Evolutionary conservation across 2,329 filamentous ascomycete genomes (phyloP), one percentile per base, ranked within the genome.

Genomic region (Trichoderma harzianum): DNA sequence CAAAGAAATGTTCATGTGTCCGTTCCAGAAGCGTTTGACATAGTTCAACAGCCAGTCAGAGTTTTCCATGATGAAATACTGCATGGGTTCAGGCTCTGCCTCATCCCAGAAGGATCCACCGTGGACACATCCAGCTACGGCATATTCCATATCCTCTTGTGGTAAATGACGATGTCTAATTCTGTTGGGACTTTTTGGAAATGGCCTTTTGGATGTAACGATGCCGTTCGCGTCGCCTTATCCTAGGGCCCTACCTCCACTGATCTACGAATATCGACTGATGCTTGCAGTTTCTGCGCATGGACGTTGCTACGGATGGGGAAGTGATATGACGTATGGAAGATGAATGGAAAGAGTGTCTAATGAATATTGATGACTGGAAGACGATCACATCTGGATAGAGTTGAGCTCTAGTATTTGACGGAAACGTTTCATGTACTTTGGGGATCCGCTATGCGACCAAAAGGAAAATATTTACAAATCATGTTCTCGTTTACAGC

Each of bases 401-500:
- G 8, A 8, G 66, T 14, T 14, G 14, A 61, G 30, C 6, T 32
- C 10, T 34, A 18, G 39, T 26, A 53, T 53, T 39, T 36, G 28
- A 36, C 30, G 67, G 67, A 28, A 69, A 69, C 64, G 51, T 71
- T 57, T 58, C 47, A 71, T 71, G 12, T 30, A 64, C 32, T 43
- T 63, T 55, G 7, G 60, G 55, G 58, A 53, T 68, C 65, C 47
- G 70, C 70, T 72, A 69, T 72, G 43, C 47, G 53, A 36, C 30
- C 63, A 51, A 74, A 68, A 14, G 67, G 69, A 39, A 73, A 73
- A 18, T 58, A 62, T 73, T 28, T 64, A 65, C 63, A 70, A 55
- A 47, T 72, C 70, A 72, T 72, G 8, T 61, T 60, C 39, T 39
- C 68, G 36, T 79, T 82, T 60, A 90, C 75, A 91, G 84, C 81